Percentiles rank a stretch among this genome's conserved stretches.
Conservation (phyloP, 148 eudicot genomes). For the Rhododendron griersonianum region DNA sequence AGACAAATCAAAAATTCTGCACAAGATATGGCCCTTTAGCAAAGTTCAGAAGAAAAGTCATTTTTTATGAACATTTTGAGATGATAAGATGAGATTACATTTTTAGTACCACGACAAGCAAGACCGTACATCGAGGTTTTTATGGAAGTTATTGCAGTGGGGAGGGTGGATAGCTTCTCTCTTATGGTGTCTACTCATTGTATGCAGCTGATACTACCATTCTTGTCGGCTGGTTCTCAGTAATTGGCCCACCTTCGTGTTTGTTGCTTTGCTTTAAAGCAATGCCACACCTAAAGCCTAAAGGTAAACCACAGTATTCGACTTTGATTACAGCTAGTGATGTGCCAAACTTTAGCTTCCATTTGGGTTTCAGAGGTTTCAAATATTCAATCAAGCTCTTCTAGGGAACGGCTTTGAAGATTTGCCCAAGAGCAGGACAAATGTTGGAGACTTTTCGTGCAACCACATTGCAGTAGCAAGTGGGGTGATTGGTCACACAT, state of each 20-base stretch:
- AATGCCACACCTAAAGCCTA: not conserved
- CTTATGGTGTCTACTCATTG: not conserved
- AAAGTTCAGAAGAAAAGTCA: not conserved
- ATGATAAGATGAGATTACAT: not conserved
- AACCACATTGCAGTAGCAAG: not conserved
- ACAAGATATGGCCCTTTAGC: not conserved
- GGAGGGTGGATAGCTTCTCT: not conserved
- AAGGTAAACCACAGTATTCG: not conserved
- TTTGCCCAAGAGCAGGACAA: not conserved
- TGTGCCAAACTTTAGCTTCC: not conserved
- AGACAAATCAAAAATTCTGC: constrained; percentile 83
- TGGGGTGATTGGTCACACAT: not conserved
- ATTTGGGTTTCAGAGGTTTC: not conserved
- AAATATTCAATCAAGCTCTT: not conserved
- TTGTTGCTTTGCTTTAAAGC: not conserved
- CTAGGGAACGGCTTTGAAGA: not conserved
- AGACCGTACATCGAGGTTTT: not conserved
- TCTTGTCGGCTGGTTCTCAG: not conserved
- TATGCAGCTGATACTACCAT: not conserved
- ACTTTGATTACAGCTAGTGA: not conserved
- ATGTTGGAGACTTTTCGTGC: not conserved
- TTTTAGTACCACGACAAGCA: not conserved
- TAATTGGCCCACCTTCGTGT: not conserved
- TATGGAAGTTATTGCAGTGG: not conserved
- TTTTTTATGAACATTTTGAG: not conserved